phyloP scores from a whole-genome alignment of 2,329 filamentous ascomycete species.

The Bipolaris bicolor region DNA sequence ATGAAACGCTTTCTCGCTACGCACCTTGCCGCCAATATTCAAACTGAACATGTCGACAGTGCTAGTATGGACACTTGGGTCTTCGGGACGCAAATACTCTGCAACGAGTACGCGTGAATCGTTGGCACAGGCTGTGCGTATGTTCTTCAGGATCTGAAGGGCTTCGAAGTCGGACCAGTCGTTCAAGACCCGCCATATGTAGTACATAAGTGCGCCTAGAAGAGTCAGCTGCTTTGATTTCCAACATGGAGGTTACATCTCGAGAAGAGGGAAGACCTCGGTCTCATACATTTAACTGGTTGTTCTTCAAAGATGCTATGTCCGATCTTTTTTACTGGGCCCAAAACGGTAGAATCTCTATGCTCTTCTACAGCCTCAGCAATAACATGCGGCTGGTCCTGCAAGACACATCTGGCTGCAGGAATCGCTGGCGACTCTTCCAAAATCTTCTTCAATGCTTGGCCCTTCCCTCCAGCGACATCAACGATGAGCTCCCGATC shows the following conservation, averaged over 20 bases:
- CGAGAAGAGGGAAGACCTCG: not conserved
- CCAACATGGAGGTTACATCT: not conserved
- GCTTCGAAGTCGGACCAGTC: slow-evolving; percentile 13
- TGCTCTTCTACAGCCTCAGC: slow-evolving; percentile 11
- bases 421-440: slow-evolving; percentile 12
- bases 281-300: slow-evolving; percentile 9
- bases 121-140: slow-evolving; percentile 8
- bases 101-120: slow-evolving; percentile 14
- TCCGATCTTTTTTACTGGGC: slow-evolving; percentile 12
- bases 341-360: slow-evolving; percentile 7
- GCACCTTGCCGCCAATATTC: slow-evolving; percentile 16
- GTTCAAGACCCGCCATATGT: slow-evolving; percentile 13
- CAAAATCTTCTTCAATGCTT: slow-evolving; percentile 11
- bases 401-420: slow-evolving; percentile 10
- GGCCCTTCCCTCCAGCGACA: slow-evolving; percentile 12
- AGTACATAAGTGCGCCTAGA: slow-evolving; percentile 15
- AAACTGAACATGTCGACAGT: slow-evolving; percentile 14
- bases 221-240: not conserved
- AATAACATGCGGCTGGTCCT: slow-evolving; percentile 14
- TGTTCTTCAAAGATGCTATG: slow-evolving; percentile 12
- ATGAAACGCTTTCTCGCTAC: slow-evolving; percentile 9
- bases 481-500: slow-evolving; percentile 13
- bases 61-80: slow-evolving; percentile 9
- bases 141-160: slow-evolving; percentile 11
- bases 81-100: slow-evolving; percentile 8